These are phyloP conservation scores for Pseudoscleropodium purum DNA, from an alignment of 225 moss, liverwort and hornwort genomes.

Conservation along the genomic window DNA sequence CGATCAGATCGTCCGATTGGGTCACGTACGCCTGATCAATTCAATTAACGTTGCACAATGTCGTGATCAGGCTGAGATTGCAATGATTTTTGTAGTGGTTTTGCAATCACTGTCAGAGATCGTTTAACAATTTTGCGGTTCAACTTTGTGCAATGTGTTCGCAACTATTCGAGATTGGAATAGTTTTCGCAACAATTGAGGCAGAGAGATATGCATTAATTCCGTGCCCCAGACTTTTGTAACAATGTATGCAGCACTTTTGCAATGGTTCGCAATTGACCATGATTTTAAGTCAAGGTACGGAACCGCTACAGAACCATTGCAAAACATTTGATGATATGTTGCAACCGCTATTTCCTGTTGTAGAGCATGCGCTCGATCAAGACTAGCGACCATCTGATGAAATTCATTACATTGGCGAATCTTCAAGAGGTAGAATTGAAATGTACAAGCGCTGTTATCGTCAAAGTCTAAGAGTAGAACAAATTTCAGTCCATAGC, in stretches of 20 bases:
- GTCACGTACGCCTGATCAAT: conserved; percentile 71
- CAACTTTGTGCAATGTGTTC: neutral
- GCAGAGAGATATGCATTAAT: neutral
- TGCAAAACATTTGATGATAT: neutral
- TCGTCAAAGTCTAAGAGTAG: neutral
- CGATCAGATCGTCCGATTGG: conserved; percentile 70
- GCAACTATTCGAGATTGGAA: neutral
- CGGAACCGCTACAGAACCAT: neutral
- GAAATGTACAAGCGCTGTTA: neutral
- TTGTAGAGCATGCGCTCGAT: neutral
- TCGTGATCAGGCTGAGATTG: neutral
- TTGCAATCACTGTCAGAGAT: neutral
- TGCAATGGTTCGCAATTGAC: neutral
- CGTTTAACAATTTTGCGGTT: neutral
- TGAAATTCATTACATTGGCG: neutral
- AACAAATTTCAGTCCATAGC: neutral
- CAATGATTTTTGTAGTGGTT: neutral
- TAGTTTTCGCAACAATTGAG: neutral
- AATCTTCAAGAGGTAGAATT: neutral
- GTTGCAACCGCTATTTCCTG: neutral
- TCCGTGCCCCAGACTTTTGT: neutral
- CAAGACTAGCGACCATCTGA: neutral
- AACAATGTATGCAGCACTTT: neutral
- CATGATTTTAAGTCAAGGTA: neutral
- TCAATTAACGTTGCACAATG: neutral